Base-by-base conservation (phyloP, 2,329 filamentous ascomycete species). In the Aspergillus piperis region DNA sequence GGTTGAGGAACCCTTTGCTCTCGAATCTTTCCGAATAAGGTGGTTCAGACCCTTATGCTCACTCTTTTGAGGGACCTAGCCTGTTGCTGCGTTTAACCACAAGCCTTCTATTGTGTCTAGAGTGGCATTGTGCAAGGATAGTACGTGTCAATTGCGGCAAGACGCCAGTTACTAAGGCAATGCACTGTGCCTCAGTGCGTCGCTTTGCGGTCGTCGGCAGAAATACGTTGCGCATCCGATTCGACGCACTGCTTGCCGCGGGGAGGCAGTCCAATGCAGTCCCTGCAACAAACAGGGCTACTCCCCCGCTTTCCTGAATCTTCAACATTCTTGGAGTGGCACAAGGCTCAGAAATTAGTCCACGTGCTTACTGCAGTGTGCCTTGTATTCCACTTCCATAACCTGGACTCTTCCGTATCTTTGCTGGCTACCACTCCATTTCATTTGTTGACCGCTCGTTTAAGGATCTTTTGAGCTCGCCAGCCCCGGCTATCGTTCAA, bases 191-290 rank as follows among this genome's bases (percentile, higher is more conserved):
- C 54, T 57, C 8, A 25, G 44, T 17, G 41, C 17, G 11, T 55
- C 52, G 52, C n/a, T 55, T 50, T 6, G 25, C 60, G 58, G 58
- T 54, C 60, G 36, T 58, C 38, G 58, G 58, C 54, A 59, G 59
- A 23, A 19, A 49, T 21, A 17, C 36, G 32, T 54, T 32, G 42
- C 55, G 47, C 57, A 38, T 30, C 44, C 58, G 50, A 48, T 54
- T 50, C 54, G 53, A 56, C 27, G 7, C 51, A 44, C 39, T 57
- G 32, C 32, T 36, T 36, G 54, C 23, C 41, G 52, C 15, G 56
- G 48, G 21, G 25, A 36, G 13, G 23, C 53, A 41, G 53, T 47
- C 39, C 36, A 13, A 55, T 55, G 53, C 53, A 55, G 36, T 6
- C n/a, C 11, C 53, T 32, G 27, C 15, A 47, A 27, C 8, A 32